Base-by-base conservation (phyloP, 352 stramenopile species). In the Pythium plurisporium region DNA sequence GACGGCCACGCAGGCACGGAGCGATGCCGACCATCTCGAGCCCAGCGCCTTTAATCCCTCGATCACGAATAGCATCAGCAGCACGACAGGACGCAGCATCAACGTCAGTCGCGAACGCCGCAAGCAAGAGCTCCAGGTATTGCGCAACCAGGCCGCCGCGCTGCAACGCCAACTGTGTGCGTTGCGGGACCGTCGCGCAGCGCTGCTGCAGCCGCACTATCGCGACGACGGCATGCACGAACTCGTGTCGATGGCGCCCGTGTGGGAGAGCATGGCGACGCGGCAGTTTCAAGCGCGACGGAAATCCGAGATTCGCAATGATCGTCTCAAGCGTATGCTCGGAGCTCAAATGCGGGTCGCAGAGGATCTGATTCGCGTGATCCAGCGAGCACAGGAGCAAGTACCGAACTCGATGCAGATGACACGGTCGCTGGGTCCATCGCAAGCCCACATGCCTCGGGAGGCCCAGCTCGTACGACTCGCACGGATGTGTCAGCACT, bases 91-190 rank as follows among this genome's bases (percentile, higher is more conserved):
- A 38, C 55, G 26, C 31, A 49, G n/a, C n/a, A 37, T 64, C 40
- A 65, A 65, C 42, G 27, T 58, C 19, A 59, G 48, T 31, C 57
- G 57, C 31, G 57, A 65, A 40, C 57, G 57, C 7, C 57, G 57
- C 40, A 74, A 70, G 45, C 55, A 74, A 45, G 65, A 76, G 55
- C 69, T 76, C 26, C 33, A 34, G 11, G 36, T 54, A 8, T 45
- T 79, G 1, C 63, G 68, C 19, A 42, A 66, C 15, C 58, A 69
- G 1, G 53, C 63, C 29, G 37, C 37, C 2, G 45, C 69, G 34
- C 42, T 79, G 9, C 61, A 60, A 17, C 30, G 46, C 23, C 52
- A 70, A 49, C 68, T 79, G 2, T 40, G 51, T 11, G 22, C 44
- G 20, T 26, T 79, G 22, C 64, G 62, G 5, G 48, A 14, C 9